Evolutionary conservation across 2,329 filamentous ascomycete genomes (phyloP).

Genomic region (Fusarium pseudonygamai): DNA sequence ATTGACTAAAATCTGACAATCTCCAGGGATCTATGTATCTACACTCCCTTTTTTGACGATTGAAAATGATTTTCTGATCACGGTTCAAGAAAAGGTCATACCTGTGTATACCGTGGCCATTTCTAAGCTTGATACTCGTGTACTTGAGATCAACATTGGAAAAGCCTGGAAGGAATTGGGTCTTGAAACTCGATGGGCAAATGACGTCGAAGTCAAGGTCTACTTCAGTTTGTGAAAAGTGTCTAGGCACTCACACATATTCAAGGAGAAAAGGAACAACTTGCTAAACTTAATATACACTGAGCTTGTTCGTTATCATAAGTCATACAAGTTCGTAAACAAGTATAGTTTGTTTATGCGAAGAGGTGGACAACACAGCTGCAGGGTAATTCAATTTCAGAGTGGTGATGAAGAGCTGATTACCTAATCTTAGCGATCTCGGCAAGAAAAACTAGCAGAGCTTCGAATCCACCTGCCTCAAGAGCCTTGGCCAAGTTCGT

Average conservation of each 20-base stretch:
- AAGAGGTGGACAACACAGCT: not conserved
- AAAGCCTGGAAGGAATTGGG: slow-evolving; percentile 80
- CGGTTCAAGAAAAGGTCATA: slow-evolving; percentile 76
- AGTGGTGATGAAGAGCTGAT: not conserved
- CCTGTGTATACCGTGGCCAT: slow-evolving; percentile 72
- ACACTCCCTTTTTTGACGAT: slow-evolving; percentile 69
- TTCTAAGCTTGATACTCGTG: slow-evolving; percentile 59
- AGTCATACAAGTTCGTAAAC: not conserved
- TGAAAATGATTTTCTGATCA: slow-evolving; percentile 74
- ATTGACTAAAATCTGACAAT: not conserved
- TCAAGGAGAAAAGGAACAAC: not conserved
- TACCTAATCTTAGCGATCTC: not conserved
- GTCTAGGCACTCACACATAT: not conserved
- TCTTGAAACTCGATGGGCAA: slow-evolving; percentile 78
- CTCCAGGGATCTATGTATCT: slow-evolving; percentile 77
- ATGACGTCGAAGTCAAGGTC: slow-evolving; percentile 78
- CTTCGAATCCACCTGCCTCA: slow-evolving; percentile 1
- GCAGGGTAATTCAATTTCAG: not conserved
- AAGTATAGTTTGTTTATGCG: not conserved
- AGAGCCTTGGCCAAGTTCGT: not conserved
- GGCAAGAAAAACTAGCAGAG: slow-evolving; percentile 12
- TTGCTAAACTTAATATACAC: not conserved
- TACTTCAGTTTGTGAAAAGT: slow-evolving; percentile 55
- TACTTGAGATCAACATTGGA: slow-evolving; percentile 81
- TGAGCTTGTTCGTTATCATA: not conserved